These are phyloP conservation scores for Coriolopsis trogii DNA, from an alignment of 1,284 basidiomycete genomes.

Conservation along the genomic window DNA sequence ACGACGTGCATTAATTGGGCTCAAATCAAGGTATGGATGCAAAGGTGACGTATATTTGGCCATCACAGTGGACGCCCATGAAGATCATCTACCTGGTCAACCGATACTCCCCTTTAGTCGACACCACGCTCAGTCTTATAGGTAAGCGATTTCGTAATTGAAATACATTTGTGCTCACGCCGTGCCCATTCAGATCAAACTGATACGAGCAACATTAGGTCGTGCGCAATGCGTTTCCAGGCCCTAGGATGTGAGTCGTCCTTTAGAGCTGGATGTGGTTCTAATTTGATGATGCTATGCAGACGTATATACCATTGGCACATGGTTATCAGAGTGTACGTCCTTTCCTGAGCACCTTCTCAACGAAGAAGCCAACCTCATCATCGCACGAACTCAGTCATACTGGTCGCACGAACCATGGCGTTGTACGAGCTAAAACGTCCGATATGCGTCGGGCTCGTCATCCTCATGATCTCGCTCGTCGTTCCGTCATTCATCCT, in stretches of 20 bases:
- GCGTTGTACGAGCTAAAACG: constrained; percentile 5
- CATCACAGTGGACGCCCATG: not conserved
- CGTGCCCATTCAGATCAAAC: not conserved
- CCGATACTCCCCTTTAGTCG: not conserved
- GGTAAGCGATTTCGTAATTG: not conserved
- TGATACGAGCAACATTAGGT: not conserved
- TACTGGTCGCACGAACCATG: constrained; percentile 8
- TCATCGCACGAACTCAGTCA: not conserved
- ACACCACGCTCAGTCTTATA: not conserved
- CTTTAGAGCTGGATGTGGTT: not conserved
- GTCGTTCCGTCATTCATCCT: not conserved
- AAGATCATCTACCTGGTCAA: not conserved
- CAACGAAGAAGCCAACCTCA: not conserved
- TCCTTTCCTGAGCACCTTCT: not conserved
- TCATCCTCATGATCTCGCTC: not conserved
- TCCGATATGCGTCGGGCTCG: not conserved
- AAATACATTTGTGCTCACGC: not conserved
- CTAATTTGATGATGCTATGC: not conserved
- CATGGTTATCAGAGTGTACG: constrained; percentile 2
- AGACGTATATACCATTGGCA: constrained; percentile 1
- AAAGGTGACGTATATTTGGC: not conserved
- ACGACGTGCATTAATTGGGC: no score
- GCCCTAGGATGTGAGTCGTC: not conserved
- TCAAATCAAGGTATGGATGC: no score
- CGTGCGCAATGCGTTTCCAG: not conserved